Percentiles rank a stretch among this genome's conserved stretches.
Evolutionary conservation across 2,329 filamentous ascomycete species (phyloP).

Genomic region (Ophiosphaerella narmari): DNA sequence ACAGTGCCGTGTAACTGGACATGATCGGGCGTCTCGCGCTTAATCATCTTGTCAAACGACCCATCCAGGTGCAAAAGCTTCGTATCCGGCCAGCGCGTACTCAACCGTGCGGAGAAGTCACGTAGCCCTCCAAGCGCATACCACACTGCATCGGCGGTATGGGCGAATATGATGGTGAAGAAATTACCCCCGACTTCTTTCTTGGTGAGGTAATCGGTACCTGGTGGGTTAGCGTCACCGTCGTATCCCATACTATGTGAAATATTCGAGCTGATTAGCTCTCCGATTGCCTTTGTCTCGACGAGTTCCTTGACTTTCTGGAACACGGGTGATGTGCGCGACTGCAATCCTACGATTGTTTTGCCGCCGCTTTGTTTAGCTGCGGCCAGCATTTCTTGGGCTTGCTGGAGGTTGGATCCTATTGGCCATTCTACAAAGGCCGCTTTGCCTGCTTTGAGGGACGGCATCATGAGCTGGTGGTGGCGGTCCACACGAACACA

Average conservation of each 20-base stretch:
- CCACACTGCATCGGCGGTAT: background rate
- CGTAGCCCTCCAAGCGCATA: background rate
- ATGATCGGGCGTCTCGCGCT: slow-evolving; percentile 4
- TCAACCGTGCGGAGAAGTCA: slow-evolving; percentile 9
- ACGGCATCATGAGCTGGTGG: slow-evolving; percentile 46
- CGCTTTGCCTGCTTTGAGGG: slow-evolving; percentile 54
- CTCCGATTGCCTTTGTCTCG: slow-evolving; percentile 47
- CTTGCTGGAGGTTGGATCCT: slow-evolving; percentile 42
- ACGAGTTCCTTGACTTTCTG: slow-evolving; percentile 49
- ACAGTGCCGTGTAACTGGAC: slow-evolving; percentile 50
- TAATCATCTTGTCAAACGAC: background rate
- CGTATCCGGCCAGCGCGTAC: slow-evolving; percentile 8
- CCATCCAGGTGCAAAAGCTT: slow-evolving; percentile 15
- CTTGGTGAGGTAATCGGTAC: slow-evolving; percentile 55
- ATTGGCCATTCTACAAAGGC: slow-evolving; percentile 57
- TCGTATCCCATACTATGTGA: slow-evolving; percentile 9
- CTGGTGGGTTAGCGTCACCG: slow-evolving; percentile 25
- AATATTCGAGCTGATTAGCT: slow-evolving; percentile 43
- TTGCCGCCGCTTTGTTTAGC: slow-evolving; percentile 46
- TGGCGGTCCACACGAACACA: slow-evolving; percentile 49
- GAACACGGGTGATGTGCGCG: slow-evolving; percentile 42
- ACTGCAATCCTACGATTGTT: slow-evolving; percentile 55
- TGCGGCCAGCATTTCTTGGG: slow-evolving; percentile 48
- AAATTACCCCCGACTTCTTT: slow-evolving; percentile 48
- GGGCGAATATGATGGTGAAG: slow-evolving; percentile 34